Conservation (phyloP, 169 alveolate genomes). For the Plasmodium knowlesi region DNA sequence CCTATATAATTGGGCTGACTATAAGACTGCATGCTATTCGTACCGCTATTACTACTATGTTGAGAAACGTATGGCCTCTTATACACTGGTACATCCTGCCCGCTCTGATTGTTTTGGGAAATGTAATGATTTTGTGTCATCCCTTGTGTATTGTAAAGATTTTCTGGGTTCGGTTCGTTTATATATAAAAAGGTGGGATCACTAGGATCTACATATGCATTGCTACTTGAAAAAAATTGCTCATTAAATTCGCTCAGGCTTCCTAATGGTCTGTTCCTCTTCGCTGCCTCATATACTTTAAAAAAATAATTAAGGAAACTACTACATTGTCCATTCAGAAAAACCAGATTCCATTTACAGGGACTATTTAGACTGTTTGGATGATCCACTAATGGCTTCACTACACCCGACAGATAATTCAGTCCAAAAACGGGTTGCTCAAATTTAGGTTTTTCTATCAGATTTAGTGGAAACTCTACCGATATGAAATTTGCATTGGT, state of each 20-base stretch:
- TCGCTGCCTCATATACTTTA: conserved; percentile 69
- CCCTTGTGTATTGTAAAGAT: conserved; percentile 11
- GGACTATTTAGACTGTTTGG: conserved; percentile 60
- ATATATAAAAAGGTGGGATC: conserved; percentile 71
- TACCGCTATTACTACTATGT: neutral
- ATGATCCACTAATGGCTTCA: conserved; percentile 47
- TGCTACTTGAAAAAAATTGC: conserved; percentile 46
- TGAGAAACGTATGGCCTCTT: conserved; percentile 47
- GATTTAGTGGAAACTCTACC: conserved; percentile 51
- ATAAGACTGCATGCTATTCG: conserved; percentile 11
- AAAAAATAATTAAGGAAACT: conserved; percentile 52
- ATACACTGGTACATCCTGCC: conserved; percentile 51
- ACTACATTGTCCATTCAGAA: conserved; percentile 72
- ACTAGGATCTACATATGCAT: conserved; percentile 76
- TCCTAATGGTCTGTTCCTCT: conserved; percentile 48
- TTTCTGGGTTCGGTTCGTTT: conserved; percentile 58
- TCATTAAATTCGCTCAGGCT: conserved; percentile 42
- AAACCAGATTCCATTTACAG: conserved; percentile 62
- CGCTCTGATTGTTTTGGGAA: neutral
- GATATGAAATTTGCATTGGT: conserved; percentile 54
- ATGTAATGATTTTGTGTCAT: conserved; percentile 58
- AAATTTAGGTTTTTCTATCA: conserved; percentile 70
- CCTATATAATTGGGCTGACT: conserved; percentile 16
- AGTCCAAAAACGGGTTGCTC: conserved; percentile 75
- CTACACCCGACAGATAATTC: conserved; percentile 51